Percentiles rank a stretch among this genome's conserved stretches.
Evolutionary conservation across 164 flowering plant genomes (phyloP).

Genomic region (Liquidambar formosana): DNA sequence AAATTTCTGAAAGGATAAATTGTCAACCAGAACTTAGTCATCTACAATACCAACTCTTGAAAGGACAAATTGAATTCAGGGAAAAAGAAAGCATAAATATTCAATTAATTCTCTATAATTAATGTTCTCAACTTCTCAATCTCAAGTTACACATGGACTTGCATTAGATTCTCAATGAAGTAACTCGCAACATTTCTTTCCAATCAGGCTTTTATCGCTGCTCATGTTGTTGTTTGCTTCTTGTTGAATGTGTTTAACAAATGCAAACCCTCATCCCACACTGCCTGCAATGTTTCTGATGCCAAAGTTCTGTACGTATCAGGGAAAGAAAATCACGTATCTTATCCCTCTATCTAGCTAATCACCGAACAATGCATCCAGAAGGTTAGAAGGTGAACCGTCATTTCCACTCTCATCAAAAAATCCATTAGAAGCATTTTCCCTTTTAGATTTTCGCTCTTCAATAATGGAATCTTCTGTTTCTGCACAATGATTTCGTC

Average conservation of each 20-base stretch:
- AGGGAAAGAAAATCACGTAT: background rate
- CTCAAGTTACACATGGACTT: too few relatives aligned
- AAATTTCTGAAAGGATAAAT: too few relatives aligned
- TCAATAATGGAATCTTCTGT: slow-evolving; percentile 56
- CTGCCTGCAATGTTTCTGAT: background rate
- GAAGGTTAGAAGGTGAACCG: slow-evolving; percentile 54
- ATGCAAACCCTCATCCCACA: background rate
- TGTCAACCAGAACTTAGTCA: too few relatives aligned
- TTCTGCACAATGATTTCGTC: slow-evolving; percentile 60
- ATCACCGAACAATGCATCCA: slow-evolving; percentile 55
- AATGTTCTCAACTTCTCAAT: too few relatives aligned
- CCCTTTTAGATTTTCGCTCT: slow-evolving; percentile 63
- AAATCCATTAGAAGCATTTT: slow-evolving; percentile 58
- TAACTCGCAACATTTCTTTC: background rate
- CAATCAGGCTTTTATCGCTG: background rate
- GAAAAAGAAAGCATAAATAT: background rate
- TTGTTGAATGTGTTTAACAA: too few relatives aligned
- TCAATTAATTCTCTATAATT: background rate
- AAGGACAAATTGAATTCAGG: too few relatives aligned
- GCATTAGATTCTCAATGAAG: too few relatives aligned
- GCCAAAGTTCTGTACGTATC: background rate
- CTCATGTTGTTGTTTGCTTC: too few relatives aligned
- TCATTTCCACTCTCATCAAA: slow-evolving; percentile 50
- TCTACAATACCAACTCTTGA: too few relatives aligned
- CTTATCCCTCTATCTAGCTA: slow-evolving; percentile 8